Evolutionary conservation across 78 protist genomes (phyloP), one percentile per base, ranked within the genome.

Genomic region (Polysphondylium violaceum): DNA sequence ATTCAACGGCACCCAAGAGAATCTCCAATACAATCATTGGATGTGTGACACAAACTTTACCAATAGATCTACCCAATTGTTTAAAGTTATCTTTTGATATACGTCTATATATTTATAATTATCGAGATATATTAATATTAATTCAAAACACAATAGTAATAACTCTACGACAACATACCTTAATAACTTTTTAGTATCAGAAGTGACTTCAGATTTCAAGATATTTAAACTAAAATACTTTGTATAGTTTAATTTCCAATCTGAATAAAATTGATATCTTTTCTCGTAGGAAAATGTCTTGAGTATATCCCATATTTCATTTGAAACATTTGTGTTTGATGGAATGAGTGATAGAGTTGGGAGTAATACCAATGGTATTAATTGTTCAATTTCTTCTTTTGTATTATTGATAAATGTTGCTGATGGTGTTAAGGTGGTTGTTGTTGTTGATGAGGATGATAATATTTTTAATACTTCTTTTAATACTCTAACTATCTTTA

Each of bases 31-130:
- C 86, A 33, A 71, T 53, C 9, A 44, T 12, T 19, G 94, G 93
- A 36, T 86, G 73, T 38, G 23, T 3, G 68, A 86, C 92, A 31
- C 92, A 35, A n/a, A 81, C 12, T 85, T 92, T 94, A 29, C 87
- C 95, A 38, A 94, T 44, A 6, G 83, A 25, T 25, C 88, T 74
- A 38, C 95, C 96, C 40, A 55, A 58, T 44, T 64, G 94, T 83
- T 94, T 94, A 29, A 63, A 63, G 44, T 88, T 94, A 50, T 94
- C 94, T 50, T 85, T 92, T 21, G 96, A 81, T 19, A 94, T 19
- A 27, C 96, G 90, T 14, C 96, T n/a, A n/a, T n/a, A n/a, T n/a
- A n/a, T n/a, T n/a, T n/a, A n/a, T n/a, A n/a, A n/a, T n/a, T n/a
- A n/a, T 71, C 14, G 7, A 11, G 31, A 12, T 61, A 11, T 11